phyloP scores from a whole-genome alignment of 768 basidiomycete genomes.

The Dictyophora rubrovolvata region DNA sequence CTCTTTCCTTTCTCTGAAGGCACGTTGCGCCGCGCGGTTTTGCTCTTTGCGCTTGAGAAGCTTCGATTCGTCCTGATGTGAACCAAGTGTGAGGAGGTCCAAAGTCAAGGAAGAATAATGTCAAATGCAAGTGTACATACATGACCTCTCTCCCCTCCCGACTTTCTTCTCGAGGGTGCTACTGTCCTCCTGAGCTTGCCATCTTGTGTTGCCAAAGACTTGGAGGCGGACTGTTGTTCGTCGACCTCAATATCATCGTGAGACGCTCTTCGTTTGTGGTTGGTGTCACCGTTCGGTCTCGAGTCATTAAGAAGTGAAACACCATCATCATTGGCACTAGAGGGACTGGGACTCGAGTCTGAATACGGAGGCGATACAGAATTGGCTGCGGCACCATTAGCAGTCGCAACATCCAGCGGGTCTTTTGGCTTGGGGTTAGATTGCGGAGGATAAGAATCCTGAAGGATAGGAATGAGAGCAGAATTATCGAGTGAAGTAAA shows the following conservation, averaged over 20 bases:
- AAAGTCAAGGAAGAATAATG: background rate
- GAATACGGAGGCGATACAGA: slow-evolving; percentile 54
- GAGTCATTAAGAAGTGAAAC: slow-evolving; percentile 12
- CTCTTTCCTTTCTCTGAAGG: slow-evolving; percentile 95
- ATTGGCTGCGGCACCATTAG: slow-evolving; percentile 30
- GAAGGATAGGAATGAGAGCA: slow-evolving; percentile 67
- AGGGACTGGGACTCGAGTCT: slow-evolving; percentile 73
- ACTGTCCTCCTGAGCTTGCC: slow-evolving; percentile 18
- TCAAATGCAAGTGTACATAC: slow-evolving; percentile 18
- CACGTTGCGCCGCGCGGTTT: slow-evolving; percentile 93
- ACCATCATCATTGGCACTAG: slow-evolving; percentile 32
- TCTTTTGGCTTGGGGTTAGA: slow-evolving; percentile 16
- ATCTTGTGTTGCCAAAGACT: slow-evolving; percentile 54
- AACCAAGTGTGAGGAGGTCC: background rate
- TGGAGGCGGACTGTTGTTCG: slow-evolving; percentile 50
- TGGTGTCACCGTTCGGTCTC: slow-evolving; percentile 29
- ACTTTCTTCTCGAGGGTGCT: slow-evolving; percentile 28
- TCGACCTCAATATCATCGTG: slow-evolving; percentile 31
- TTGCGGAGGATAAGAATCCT: slow-evolving; percentile 28
- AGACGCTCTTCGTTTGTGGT: slow-evolving; percentile 71
- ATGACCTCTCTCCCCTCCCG: slow-evolving; percentile 22
- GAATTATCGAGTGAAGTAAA: slow-evolving; percentile 62
- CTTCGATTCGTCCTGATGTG: slow-evolving; percentile 54
- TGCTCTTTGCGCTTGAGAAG: slow-evolving; percentile 90
- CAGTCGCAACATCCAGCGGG: slow-evolving; percentile 38